These are phyloP conservation scores for Akebia trifoliata DNA, from an alignment of 164 flowering plant species.

Conservation along the genomic window DNA sequence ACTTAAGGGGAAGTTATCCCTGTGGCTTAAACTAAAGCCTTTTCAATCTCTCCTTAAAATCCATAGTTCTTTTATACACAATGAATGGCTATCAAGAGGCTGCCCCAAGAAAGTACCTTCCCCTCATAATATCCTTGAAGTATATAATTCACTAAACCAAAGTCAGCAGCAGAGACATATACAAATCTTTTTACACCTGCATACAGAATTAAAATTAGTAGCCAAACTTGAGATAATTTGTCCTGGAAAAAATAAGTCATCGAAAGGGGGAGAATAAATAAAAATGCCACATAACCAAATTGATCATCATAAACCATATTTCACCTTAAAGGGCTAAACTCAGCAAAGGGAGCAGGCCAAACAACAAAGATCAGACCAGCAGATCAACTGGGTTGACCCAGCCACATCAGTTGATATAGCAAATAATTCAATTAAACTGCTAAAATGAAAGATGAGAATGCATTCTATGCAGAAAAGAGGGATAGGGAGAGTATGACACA, in stretches of 20 bases:
- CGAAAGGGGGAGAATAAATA: neutral
- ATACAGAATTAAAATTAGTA: conserved; percentile 9
- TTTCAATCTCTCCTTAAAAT: neutral
- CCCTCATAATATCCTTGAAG: conserved; percentile 92
- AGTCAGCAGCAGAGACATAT: conserved; percentile 94
- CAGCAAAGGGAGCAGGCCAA: too few species aligned
- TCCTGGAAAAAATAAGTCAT: neutral
- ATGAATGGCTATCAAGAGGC: neutral
- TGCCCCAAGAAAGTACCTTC: conserved; percentile 49
- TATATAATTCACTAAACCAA: conserved; percentile 72
- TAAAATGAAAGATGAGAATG: too few species aligned
- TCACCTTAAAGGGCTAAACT: too few species aligned
- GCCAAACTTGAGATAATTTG: neutral
- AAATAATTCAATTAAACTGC: too few species aligned
- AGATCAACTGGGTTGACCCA: too few species aligned
- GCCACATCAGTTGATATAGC: too few species aligned
- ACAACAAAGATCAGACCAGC: too few species aligned
- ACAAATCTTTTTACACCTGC: conserved; percentile 92
- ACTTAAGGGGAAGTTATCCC: neutral
- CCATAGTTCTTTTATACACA: neutral
- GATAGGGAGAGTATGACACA: too few species aligned
- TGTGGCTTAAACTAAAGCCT: neutral
- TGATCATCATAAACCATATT: neutral
- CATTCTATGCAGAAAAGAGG: too few species aligned
- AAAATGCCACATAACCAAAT: neutral